These are phyloP conservation scores for Alternaria novae-zelandiae DNA, from an alignment of 2,329 filamentous ascomycete genomes.

Conservation along the genomic window DNA sequence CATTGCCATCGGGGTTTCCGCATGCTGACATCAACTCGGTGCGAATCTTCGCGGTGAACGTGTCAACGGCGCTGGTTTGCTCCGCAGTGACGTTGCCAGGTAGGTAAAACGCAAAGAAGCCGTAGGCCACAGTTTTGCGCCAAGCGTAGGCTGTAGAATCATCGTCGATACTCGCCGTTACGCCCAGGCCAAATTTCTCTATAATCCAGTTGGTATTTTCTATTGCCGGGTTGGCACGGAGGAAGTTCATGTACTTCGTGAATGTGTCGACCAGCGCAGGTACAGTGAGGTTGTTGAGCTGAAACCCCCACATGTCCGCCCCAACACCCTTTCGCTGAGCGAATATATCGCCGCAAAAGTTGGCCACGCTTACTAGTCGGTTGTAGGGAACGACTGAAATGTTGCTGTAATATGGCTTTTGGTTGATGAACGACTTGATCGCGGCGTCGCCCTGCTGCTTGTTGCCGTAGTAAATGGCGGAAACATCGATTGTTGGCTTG, in stretches of 20 bases:
- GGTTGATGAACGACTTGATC: not conserved
- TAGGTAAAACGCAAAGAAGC: conserved; percentile 16
- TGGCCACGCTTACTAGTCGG: not conserved
- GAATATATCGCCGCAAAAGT: not conserved
- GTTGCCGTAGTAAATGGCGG: conserved; percentile 2
- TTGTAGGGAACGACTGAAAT: not conserved
- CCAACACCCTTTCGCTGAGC: not conserved
- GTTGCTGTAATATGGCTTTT: not conserved
- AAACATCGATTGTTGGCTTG: not conserved
- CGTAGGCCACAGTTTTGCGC: conserved; percentile 19
- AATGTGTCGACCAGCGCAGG: not conserved
- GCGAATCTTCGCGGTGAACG: not conserved
- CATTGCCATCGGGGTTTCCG: conserved; percentile 5
- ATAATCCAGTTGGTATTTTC: not conserved
- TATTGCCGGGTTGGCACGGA: not conserved
- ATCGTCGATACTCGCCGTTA: not conserved
- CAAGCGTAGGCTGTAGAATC: conserved; percentile 33
- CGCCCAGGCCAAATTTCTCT: not conserved
- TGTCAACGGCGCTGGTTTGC: not conserved
- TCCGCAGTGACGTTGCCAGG: not conserved
- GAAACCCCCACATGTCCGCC: conserved; percentile 1
- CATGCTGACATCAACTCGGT: not conserved
- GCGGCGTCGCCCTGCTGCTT: not conserved
- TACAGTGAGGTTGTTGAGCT: not conserved
- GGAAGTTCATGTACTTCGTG: not conserved